These are phyloP conservation scores for Goffeauzyma gilvescens DNA, from an alignment of 768 basidiomycete species.

Conservation along the genomic window DNA sequence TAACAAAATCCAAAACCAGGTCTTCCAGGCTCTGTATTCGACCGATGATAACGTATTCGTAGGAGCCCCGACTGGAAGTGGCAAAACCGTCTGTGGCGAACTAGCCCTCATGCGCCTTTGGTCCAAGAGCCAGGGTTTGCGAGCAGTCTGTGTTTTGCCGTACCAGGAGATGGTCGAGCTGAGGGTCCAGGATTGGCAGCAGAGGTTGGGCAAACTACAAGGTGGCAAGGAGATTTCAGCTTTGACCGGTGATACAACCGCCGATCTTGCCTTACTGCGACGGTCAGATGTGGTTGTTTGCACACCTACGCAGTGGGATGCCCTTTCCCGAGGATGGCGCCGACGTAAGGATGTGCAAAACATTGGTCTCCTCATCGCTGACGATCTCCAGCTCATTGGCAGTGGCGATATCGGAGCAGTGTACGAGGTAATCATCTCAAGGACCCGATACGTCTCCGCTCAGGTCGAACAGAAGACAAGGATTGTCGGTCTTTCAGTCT, in stretches of 20 bases:
- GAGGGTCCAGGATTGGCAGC: constrained; percentile 69
- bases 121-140: constrained; percentile 61
- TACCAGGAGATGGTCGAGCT: constrained; percentile 95
- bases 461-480: constrained; percentile 84
- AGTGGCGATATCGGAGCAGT: constrained; percentile 77
- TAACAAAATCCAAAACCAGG: constrained; percentile 98
- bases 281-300: constrained; percentile 81
- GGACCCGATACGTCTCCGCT: constrained; percentile 88
- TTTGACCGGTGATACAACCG: constrained; percentile 81
- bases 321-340: constrained; percentile 83
- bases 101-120: constrained; percentile 87
- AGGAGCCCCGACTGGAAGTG: constrained; percentile 87
- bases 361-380: constrained; percentile 78
- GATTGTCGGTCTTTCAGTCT: constrained; percentile 85
- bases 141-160: constrained; percentile 88
- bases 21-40: constrained; percentile 92
- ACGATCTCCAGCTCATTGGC: constrained; percentile 85
- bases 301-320: constrained; percentile 90
- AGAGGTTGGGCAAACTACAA: constrained; percentile 62
- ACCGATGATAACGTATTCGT: constrained; percentile 93
- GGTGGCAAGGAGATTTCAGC: constrained; percentile 87
- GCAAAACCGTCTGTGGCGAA: constrained; percentile 94
- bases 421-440: constrained; percentile 86
- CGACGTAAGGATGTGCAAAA: constrained; percentile 92
- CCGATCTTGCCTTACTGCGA: constrained; percentile 76